These are phyloP conservation scores for Pestalotiopsis sp. DNA, from an alignment of 2,329 filamentous ascomycete species.

Conservation along the genomic window DNA sequence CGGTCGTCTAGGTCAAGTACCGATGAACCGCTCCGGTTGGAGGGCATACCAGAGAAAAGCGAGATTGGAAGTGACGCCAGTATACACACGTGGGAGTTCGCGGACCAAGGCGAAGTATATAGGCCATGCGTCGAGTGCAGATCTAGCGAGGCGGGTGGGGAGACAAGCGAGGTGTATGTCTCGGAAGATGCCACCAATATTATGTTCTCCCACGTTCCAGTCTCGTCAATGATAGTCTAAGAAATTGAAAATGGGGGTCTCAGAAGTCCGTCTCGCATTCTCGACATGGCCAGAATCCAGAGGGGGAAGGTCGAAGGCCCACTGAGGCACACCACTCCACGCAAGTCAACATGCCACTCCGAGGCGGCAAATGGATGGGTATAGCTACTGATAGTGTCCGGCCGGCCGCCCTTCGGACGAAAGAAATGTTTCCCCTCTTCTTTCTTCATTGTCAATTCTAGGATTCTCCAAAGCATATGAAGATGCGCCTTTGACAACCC, in stretches of 20 bases:
- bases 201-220: background rate
- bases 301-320: background rate
- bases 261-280: background rate
- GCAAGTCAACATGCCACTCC: background rate
- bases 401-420: background rate
- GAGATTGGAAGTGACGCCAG: constrained; percentile 2
- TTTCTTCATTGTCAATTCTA: background rate
- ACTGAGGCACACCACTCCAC: background rate
- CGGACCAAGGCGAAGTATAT: background rate
- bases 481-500: background rate
- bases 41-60: constrained; percentile 2
- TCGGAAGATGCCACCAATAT: background rate
- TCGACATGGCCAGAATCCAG: background rate
- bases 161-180: background rate
- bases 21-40: constrained; percentile 3
- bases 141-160: background rate
- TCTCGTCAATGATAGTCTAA: background rate
- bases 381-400: background rate
- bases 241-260: background rate
- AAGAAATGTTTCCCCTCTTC: background rate
- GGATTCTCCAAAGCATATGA: background rate
- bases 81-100: background rate
- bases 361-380: background rate
- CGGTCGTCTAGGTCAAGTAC: background rate
- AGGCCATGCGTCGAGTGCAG: background rate